Evolutionary conservation across 2,329 filamentous ascomycete genomes (phyloP).

Genomic region (Cladophialophora bantiana): DNA sequence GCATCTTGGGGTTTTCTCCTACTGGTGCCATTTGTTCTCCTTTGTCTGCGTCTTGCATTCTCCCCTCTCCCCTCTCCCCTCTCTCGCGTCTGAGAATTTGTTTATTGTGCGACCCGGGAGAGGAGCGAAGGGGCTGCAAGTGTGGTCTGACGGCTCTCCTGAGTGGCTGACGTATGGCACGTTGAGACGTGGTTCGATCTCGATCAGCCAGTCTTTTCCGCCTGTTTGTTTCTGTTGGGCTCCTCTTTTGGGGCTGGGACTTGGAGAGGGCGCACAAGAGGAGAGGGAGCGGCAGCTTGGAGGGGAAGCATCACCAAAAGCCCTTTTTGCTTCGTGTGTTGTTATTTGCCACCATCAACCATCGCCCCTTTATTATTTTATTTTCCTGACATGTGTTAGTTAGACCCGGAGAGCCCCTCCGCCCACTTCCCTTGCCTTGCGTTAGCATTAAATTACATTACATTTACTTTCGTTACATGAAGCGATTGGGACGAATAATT

Average conservation of each 20-base stretch:
- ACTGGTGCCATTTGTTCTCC: not conserved
- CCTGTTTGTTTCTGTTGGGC: not conserved
- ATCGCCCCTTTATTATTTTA: not conserved
- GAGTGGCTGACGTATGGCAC: slow-evolving; percentile 19
- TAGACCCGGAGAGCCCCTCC: not conserved
- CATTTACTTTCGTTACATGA: not conserved
- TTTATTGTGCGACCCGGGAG: not conserved
- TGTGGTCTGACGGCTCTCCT: slow-evolving; percentile 18
- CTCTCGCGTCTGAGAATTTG: not conserved
- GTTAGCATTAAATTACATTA: not conserved
- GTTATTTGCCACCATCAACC: not conserved
- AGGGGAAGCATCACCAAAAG: not conserved
- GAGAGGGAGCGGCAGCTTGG: not conserved
- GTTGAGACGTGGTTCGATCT: slow-evolving; percentile 22
- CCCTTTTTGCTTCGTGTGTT: not conserved
- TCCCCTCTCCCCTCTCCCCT: not conserved
- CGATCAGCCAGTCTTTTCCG: not conserved
- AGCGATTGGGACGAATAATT: not conserved
- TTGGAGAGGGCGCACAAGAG: not conserved
- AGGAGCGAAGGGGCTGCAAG: slow-evolving; percentile 6
- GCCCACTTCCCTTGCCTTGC: not conserved
- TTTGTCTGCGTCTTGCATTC: not conserved
- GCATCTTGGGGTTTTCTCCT: not conserved
- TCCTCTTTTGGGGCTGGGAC: not conserved
- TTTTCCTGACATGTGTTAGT: slow-evolving; percentile 2